Evolutionary conservation across 2,329 filamentous ascomycete genomes (phyloP).

Genomic region (Colletotrichum sidae): DNA sequence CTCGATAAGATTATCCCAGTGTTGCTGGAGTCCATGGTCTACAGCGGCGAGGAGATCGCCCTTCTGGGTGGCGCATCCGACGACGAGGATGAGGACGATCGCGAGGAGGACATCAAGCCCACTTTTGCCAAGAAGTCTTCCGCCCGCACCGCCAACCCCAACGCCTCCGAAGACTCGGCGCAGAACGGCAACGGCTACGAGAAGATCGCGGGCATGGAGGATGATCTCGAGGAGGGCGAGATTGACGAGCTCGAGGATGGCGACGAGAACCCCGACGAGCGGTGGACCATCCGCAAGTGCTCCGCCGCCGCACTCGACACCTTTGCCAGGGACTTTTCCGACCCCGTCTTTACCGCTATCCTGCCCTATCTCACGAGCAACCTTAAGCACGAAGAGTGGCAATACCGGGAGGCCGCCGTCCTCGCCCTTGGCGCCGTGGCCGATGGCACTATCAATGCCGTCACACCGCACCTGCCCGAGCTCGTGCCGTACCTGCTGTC

Average conservation of each 20-base stretch:
- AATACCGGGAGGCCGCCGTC: conserved; percentile 91
- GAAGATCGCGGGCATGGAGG: conserved; percentile 71
- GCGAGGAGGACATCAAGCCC: conserved; percentile 90
- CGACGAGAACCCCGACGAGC: conserved; percentile 86
- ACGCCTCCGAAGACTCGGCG: conserved; percentile 62
- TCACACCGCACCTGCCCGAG: conserved; percentile 90
- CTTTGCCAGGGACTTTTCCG: conserved; percentile 90
- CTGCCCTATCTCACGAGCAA: conserved; percentile 93
- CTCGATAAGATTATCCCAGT: conserved; percentile 90
- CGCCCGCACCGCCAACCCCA: conserved; percentile 70
- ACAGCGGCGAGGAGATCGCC: conserved; percentile 92
- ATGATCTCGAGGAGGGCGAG: conserved; percentile 89
- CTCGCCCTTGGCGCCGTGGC: conserved; percentile 94
- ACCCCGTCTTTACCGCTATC: conserved; percentile 89
- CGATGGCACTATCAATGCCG: conserved; percentile 91
- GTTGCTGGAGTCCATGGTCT: conserved; percentile 94
- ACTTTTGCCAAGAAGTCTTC: conserved; percentile 80
- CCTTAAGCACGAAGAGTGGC: conserved; percentile 89
- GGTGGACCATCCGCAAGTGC: conserved; percentile 96
- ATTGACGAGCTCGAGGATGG: conserved; percentile 77
- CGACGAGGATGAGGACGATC: conserved; percentile 92
- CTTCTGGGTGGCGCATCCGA: conserved; percentile 85
- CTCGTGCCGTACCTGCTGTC: conserved; percentile 91
- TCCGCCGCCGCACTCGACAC: conserved; percentile 95
- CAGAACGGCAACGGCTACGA: conserved; percentile 67